Evolutionary conservation across 345 rosid genomes (phyloP), one percentile per base, ranked within the genome.

Genomic region (Microthlaspi erraticum): DNA sequence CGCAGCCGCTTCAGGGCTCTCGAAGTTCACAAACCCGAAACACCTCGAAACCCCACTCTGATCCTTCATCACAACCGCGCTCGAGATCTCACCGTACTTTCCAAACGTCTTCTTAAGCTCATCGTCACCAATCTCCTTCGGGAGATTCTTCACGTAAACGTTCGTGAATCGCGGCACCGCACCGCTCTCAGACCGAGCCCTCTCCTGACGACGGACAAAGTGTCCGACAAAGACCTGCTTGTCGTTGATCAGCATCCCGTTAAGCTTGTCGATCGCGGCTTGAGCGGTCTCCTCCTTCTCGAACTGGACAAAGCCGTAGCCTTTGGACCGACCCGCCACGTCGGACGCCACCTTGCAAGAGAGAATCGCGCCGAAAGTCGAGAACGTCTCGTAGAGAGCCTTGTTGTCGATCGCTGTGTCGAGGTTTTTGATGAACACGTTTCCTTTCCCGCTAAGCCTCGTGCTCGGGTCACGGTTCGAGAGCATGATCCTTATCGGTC

Each of bases 381-480:
- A 75, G 66, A 89, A 89, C 0, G 85, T 89, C 1, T 87, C 90
- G 5, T 55, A 70, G 72, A 88, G 56, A 1, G 85, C 80, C 66
- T 83, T 89, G 83, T 83, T 82, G 65, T 87, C 90, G 8, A 89
- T 75, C 0, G 84, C 50, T 3, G 71, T 10, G 34, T 85, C 88
- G n/a, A 89, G 81, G 73, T 89, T 89, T 82, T 89, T 89, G 77
- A 89, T 84, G 51, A 85, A 89, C n/a, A 89, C 80, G 16, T 89
- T 89, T 14, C 79, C 96, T 76, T 77, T 72, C 6, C 96, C 92
- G 66, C 87, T 87, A 52, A 76, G 76, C 38, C 96, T 71, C 6
- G 77, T 72, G 39, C 84, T 84, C 6, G 92, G 92, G 79, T 89
- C 96, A 31, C 92, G 82, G 55, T 87, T 82, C 20, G 90, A 89